These are phyloP conservation scores for Ascoidea tarda DNA, from an alignment of 805 yeast species.

Conservation along the genomic window DNA sequence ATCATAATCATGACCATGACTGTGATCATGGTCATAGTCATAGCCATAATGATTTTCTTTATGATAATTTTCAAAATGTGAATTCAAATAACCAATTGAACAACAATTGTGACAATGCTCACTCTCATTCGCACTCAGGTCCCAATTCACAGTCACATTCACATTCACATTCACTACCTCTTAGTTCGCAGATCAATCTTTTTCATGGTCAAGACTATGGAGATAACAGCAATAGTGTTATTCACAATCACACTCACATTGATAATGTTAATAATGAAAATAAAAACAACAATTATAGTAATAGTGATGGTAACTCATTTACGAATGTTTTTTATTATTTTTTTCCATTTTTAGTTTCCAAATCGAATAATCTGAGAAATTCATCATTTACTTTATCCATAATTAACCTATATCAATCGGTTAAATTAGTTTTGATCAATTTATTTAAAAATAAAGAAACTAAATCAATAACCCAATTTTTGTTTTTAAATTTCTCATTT, in stretches of 20 bases:
- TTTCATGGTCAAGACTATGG: too few species aligned
- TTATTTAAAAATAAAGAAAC: slow-evolving; percentile 50
- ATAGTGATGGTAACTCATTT: slow-evolving; percentile 3
- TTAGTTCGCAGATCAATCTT: too few species aligned
- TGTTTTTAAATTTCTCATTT: slow-evolving; percentile 75
- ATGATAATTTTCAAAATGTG: background rate
- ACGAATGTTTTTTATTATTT: slow-evolving; percentile 6
- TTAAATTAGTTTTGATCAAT: slow-evolving; percentile 14
- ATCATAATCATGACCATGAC: too few species aligned
- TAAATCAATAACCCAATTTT: slow-evolving; percentile 75
- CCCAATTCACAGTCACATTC: background rate
- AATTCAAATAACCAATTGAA: background rate
- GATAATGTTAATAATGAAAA: background rate
- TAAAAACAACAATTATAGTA: background rate
- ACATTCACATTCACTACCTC: background rate
- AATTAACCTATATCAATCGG: background rate
- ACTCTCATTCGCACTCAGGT: slow-evolving; percentile 43
- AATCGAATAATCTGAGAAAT: background rate
- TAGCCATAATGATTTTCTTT: background rate
- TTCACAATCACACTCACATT: background rate
- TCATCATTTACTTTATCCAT: background rate
- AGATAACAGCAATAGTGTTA: background rate
- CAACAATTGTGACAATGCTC: slow-evolving; percentile 52
- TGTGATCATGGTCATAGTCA: too few species aligned
- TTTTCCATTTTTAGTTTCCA: slow-evolving; percentile 6